Evolutionary conservation across 257 asterid species (phyloP), one percentile per base, ranked within the genome.

Genomic region (Solanum commersonii): DNA sequence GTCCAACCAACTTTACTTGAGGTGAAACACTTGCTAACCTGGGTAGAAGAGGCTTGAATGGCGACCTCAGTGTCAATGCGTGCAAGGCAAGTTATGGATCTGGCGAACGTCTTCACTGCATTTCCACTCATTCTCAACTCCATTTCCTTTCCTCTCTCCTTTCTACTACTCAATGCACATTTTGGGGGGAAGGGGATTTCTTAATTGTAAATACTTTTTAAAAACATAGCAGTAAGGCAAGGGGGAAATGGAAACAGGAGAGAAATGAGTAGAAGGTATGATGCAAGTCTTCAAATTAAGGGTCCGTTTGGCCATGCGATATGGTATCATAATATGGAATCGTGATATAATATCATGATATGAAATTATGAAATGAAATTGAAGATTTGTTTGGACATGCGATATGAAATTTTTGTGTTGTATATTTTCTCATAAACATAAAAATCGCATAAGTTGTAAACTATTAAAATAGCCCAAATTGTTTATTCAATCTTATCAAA

Each of bases 61-160:
- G 94, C 97, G 83, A 97, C 94, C 89, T 97, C 99, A 90, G 92
- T 94, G 91, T 98, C 99, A 88, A 97, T 89, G 87, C 99, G 98
- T 23, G 99, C 98, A 84, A 97, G 98, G 92, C 97, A 95, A 46
- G 95, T 94, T 91, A 96, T 90, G 84, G 98, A 96, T 86, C 99
- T 96, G 86, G 94, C 94, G 78, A 97, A 93, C 84, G 97, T 94
- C 87, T 95, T 97, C 56, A 97, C 95, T 86, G 97, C 94, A 85
- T 90, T 95, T 29, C 98, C 99, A 56, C 98, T 95, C n/a, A 97
- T 79, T 79, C 91, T 94, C 34, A 95, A 91, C 97, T 97, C 99
- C 98, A 97, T 94, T 87, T 31, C 20, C 8, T 31, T 60, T 25
- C 35, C 82, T 49, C 60, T 49, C 22, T 49, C 8, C 63, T 70